phyloP scores from a whole-genome alignment of 495 filamentous ascomycete species.

The Parachaetomium inaequale region DNA sequence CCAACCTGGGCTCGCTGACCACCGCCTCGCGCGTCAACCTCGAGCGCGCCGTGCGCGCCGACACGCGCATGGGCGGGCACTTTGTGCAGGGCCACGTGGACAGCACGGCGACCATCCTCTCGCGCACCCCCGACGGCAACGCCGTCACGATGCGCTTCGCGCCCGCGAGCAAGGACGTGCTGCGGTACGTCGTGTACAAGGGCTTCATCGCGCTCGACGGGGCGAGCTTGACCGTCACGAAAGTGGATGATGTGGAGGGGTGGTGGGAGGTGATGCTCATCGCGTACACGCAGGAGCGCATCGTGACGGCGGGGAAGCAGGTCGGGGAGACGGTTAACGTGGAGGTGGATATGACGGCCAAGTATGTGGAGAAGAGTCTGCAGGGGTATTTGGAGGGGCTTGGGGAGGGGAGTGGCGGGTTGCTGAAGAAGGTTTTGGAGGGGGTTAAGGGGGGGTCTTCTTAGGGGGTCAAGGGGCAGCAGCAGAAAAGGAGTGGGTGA shows the following conservation, averaged over 20 bases:
- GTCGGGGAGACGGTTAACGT: conserved; percentile 88
- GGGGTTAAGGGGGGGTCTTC: conserved; percentile 65
- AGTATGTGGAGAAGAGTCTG: conserved; percentile 97
- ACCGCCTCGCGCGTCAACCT: conserved; percentile 68
- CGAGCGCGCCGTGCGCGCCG: conserved; percentile 82
- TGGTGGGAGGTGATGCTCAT: conserved; percentile 99
- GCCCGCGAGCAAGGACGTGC: conserved; percentile 60
- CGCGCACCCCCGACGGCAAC: conserved; percentile 75
- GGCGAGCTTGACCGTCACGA: conserved; percentile 89
- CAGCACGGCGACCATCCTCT: conserved; percentile 69
- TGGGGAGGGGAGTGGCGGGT: conserved; percentile 46
- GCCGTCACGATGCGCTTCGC: conserved; percentile 78
- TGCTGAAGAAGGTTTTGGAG: conserved; percentile 82
- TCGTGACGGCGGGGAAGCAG: conserved; percentile 78
- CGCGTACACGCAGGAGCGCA: conserved; percentile 92
- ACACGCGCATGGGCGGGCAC: conserved; percentile 86
- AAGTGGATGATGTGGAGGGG: conserved; percentile 68
- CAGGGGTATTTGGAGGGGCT: conserved; percentile 59
- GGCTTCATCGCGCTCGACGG: conserved; percentile 94
- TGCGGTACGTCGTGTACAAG: conserved; percentile 92
- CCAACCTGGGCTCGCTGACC: conserved; percentile 75
- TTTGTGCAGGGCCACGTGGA: conserved; percentile 94
- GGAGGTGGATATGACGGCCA: conserved; percentile 97
- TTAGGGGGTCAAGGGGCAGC: conserved; percentile 29
- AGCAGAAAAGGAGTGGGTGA: neutral